These are phyloP conservation scores for Fusarium citri DNA, from an alignment of 2,329 filamentous ascomycete genomes.

Conservation along the genomic window DNA sequence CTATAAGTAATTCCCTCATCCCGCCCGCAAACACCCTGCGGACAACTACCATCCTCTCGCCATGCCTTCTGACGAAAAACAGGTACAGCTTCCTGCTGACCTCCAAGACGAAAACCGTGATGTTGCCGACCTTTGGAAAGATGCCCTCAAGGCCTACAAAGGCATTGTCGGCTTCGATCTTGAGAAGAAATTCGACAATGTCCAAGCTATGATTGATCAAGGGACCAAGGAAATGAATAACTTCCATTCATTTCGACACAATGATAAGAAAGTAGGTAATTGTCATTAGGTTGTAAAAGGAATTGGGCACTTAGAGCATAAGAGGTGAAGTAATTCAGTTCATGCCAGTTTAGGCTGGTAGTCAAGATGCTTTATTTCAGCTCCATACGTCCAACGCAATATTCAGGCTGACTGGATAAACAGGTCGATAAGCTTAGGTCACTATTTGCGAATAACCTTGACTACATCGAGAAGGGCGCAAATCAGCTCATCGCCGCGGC, in stretches of 20 bases:
- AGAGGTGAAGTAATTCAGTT: too few relatives aligned
- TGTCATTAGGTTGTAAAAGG: too few relatives aligned
- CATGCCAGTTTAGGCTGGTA: not conserved
- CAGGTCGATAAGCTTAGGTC: conserved; percentile 47
- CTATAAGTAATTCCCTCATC: not conserved
- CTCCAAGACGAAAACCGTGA: conserved; percentile 46
- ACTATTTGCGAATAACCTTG: conserved; percentile 47
- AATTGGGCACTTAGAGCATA: too few relatives aligned
- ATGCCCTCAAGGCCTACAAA: conserved; percentile 49
- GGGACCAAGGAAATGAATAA: conserved; percentile 48
- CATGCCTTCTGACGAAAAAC: not conserved
- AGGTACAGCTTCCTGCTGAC: not conserved
- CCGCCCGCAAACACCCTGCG: fast-evolving
- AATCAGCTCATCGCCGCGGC: conserved; percentile 49
- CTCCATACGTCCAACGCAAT: too few relatives aligned
- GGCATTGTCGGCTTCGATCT: conserved; percentile 51
- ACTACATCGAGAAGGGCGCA: conserved; percentile 47
- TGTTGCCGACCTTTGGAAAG: conserved; percentile 50
- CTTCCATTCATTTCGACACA: conserved; percentile 51
- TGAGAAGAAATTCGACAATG: conserved; percentile 46
- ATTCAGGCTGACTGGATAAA: not conserved
- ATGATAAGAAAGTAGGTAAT: conserved; percentile 43
- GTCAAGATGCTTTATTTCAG: too few relatives aligned
- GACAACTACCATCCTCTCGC: fast-evolving
- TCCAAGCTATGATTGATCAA: conserved; percentile 43